Base-by-base conservation (phyloP, 495 filamentous ascomycete genomes). In the Staphylotrichum longicolle region DNA sequence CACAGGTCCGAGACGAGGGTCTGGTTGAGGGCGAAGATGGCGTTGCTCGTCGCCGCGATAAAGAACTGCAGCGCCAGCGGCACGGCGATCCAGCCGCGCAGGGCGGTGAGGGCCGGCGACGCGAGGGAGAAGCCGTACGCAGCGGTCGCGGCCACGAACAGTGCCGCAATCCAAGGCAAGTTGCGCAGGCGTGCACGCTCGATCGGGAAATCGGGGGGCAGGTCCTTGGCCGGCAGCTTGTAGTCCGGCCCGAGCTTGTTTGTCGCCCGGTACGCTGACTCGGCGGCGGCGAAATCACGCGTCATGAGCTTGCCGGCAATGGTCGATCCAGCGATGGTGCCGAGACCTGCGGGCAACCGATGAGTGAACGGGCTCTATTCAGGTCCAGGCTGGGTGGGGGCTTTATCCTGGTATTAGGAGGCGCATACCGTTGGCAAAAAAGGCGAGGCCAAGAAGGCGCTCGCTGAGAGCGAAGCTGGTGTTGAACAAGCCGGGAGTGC, bases 241-340 rank as follows among this genome's bases (percentile, higher is more conserved):
- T 47, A 14, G 15, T n/a, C 30, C 15, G 45, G 15, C 45, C 15
- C 15, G 15, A 47, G 45, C 15, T 47, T 47, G 45, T 47, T 47
- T 47, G 45, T 20, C 4, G 30, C 30, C 15, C 30, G 20, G 45
- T 47, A 47, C 15, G 45, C 45, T n/a, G 9, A n/a, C 45, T 47
- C 45, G 7, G 45, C 45, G 30, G 45, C 45, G 20, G 20, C 30
- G 45, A 27, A 47, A 47, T 47, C 45, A 20, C 45, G 45, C 30
- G 45, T 47, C 45, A 47, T 47, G 45, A 47, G 45, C 45, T 47
- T 47, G 45, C 45, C 45, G 45, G 45, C 45, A 7, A 47, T 47
- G 45, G 45, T 30, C 20, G 45, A 47, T n/a, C 45, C 45, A 20
- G 30, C 20, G 45, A 47, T 47, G 7, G 45, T 47, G 30, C 45